Base-by-base conservation (phyloP, 2,329 filamentous ascomycete species). In the Chaetomiaceae sp. region DNA sequence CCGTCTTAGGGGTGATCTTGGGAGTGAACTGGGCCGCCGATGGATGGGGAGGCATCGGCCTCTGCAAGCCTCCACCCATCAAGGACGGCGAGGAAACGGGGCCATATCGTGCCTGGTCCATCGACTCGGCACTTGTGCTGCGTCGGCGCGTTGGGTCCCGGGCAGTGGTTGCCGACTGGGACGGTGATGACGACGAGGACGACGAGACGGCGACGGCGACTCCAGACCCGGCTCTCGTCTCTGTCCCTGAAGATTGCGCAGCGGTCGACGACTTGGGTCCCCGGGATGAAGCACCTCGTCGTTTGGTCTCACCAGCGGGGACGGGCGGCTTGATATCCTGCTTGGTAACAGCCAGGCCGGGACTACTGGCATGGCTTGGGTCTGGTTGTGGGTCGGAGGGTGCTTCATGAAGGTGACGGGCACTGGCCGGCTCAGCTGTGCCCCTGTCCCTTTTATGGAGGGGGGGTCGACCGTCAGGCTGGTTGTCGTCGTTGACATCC, bases 1-100 rank as follows among this genome's bases (percentile, higher is more conserved):
- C 68, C 23, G 78, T 81, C 55, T 81, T 77, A 10, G 78, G 78
- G 19, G 78, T 81, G 56, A 78, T 65, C 62, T 75, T 80, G 58
- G 77, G 65, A 14, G 70, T 69, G 13, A 69, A 53, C 35, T 73
- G 73, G 35, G 62, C 58, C 39, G 65, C 34, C 59, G 55, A 21
- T 14, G 60, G 53, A 39, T 62, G 60, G 50, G 65, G 62, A 49
- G 66, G 61, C 59, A 73, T 68, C 6, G 73, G 75, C 52, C 75
- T 70, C 62, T 70, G 70, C 23, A 67, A 62, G 42, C 61, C 63
- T 59, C 51, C 62, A 51, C 60, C 64, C 62, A 58, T 55, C 3
- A 68, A 67, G 34, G 67, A 66, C 23, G 68, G 65, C 48, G 66
- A 65, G 43, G 60, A 51, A 13, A 53, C 51, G 12, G 66, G 66